Evolutionary conservation across 345 rosid species (phyloP).

Genomic region (Citrus cavaleriei): DNA sequence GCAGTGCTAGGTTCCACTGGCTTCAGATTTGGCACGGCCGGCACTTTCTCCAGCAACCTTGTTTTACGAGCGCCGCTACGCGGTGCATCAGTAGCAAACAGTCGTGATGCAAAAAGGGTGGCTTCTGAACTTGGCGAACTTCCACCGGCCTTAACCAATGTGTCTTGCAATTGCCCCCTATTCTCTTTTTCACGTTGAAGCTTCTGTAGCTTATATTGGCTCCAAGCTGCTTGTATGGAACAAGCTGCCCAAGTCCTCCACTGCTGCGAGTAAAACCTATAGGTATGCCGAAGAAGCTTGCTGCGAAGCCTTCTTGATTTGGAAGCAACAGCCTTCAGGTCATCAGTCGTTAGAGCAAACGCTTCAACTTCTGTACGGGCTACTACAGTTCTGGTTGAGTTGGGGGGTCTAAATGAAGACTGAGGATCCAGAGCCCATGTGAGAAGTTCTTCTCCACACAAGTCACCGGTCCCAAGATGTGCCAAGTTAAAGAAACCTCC

Average conservation of each 20-base stretch:
- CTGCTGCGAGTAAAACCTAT: slow-evolving; percentile 77
- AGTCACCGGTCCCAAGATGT: slow-evolving; percentile 73
- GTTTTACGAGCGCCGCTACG: slow-evolving; percentile 48
- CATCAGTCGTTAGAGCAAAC: slow-evolving; percentile 73
- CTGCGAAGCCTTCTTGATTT: slow-evolving; percentile 83
- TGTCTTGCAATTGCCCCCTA: slow-evolving; percentile 51
- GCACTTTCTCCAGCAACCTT: slow-evolving; percentile 56
- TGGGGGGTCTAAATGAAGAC: slow-evolving; percentile 70
- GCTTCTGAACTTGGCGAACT: slow-evolving; percentile 81
- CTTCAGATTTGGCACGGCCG: slow-evolving; percentile 68
- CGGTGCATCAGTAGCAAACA: slow-evolving; percentile 67
- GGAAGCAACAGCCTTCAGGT: slow-evolving; percentile 77
- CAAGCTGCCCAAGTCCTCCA: slow-evolving; percentile 98
- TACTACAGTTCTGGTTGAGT: slow-evolving; percentile 75
- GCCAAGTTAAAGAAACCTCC: slow-evolving; percentile 67
- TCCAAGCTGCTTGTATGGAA: slow-evolving; percentile 89
- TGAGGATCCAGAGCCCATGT: slow-evolving; percentile 94
- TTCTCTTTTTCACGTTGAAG: slow-evolving; percentile 62
- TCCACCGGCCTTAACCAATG: slow-evolving; percentile 58
- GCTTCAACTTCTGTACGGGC: slow-evolving; percentile 82
- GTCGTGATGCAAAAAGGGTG: slow-evolving; percentile 72
- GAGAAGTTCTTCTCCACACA: slow-evolving; percentile 90
- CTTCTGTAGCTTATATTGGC: slow-evolving; percentile 63
- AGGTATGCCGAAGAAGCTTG: slow-evolving; percentile 78
- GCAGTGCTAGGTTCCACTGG: slow-evolving; percentile 85